phyloP scores from a whole-genome alignment of 2,329 filamentous ascomycete species.

The Ceratocystis lukuohia region DNA sequence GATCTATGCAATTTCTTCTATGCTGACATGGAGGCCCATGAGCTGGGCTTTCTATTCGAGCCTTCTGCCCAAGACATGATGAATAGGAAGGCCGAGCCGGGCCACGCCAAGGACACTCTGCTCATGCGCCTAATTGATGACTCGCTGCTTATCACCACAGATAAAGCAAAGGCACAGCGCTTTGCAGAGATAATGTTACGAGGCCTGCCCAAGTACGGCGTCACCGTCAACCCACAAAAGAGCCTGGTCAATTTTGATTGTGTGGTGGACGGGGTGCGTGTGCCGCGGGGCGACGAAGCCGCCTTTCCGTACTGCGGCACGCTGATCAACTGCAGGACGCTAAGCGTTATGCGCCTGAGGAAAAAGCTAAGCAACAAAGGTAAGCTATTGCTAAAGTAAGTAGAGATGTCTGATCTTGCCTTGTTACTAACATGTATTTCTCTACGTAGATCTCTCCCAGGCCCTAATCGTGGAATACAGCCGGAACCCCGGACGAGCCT shows the following conservation, averaged over 20 bases:
- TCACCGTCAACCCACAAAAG: conserved; percentile 63
- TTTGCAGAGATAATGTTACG: conserved; percentile 73
- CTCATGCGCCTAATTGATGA: conserved; percentile 45
- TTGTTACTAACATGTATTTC: not conserved
- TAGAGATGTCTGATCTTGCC: not conserved
- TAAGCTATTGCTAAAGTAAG: conserved; percentile 28
- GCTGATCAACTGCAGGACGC: conserved; percentile 56
- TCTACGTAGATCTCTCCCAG: conserved; percentile 38
- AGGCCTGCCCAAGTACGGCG: conserved; percentile 67
- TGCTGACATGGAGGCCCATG: conserved; percentile 61
- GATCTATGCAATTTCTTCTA: conserved; percentile 94
- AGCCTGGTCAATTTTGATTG: conserved; percentile 74
- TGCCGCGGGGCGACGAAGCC: conserved; percentile 34
- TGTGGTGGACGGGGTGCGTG: conserved; percentile 37
- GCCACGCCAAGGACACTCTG: not conserved
- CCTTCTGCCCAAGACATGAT: not conserved
- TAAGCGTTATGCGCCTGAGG: conserved; percentile 61
- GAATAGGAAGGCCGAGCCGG: not conserved
- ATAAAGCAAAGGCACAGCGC: conserved; percentile 47
- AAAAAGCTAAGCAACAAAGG: conserved; percentile 37
- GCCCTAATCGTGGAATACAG: conserved; percentile 68
- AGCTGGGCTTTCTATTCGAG: conserved; percentile 49
- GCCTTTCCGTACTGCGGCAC: conserved; percentile 81
- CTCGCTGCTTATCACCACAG: conserved; percentile 73
- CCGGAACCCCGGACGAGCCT: conserved; percentile 58